phyloP scores from a whole-genome alignment of 139 green algal species.

The Auxenochlorella pyrenoidosa region DNA sequence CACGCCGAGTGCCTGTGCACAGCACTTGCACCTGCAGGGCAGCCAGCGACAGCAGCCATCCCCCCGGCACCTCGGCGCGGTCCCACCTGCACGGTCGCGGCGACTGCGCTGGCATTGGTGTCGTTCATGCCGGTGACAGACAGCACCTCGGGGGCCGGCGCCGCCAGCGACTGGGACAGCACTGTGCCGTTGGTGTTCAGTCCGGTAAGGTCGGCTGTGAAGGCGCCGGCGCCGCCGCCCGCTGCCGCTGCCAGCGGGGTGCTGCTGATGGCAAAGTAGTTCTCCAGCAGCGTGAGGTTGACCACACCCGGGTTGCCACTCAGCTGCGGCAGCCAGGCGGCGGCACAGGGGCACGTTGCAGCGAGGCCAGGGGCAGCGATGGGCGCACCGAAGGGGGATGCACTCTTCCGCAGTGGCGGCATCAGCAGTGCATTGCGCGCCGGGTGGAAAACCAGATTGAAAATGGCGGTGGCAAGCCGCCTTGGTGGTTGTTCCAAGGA shows the following conservation, averaged over 20 bases:
- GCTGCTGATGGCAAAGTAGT: neutral
- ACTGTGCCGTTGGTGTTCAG: slow-evolving; percentile 2
- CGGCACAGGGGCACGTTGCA: too few species aligned
- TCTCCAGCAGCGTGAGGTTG: slow-evolving; percentile 3
- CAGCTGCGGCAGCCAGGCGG: neutral
- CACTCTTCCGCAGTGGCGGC: too few species aligned
- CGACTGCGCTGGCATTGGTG: neutral
- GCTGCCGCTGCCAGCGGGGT: neutral
- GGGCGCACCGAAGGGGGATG: too few species aligned
- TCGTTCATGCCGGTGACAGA: neutral
- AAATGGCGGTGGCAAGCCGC: neutral
- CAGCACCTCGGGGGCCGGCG: neutral
- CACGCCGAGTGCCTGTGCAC: neutral
- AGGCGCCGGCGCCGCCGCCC: neutral
- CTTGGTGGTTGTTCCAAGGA: too few species aligned
- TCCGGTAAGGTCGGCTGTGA: neutral
- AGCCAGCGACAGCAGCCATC: neutral
- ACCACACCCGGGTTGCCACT: neutral
- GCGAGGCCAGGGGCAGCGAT: too few species aligned
- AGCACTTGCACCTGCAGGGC: neutral
- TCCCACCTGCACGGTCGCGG: neutral
- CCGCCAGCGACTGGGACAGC: neutral
- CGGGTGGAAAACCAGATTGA: neutral
- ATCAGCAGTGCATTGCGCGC: neutral
- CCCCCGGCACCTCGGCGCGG: neutral